Base-by-base conservation (phyloP, 352 stramenopile genomes). In the Phytophthora boehmeriae region DNA sequence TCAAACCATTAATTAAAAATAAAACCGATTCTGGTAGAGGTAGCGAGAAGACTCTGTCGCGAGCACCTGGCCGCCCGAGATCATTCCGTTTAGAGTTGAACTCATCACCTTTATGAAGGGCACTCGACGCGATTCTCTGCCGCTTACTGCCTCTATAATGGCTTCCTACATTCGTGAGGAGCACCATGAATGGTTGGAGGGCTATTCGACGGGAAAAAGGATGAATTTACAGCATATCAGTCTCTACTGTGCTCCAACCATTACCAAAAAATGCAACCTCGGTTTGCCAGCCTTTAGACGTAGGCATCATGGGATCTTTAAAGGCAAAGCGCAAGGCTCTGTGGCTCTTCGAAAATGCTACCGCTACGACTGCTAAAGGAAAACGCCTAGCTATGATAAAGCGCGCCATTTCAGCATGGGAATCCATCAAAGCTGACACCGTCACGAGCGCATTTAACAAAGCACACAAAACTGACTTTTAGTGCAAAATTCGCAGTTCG, bases 391-490 rank as follows among this genome's bases (percentile, higher is more conserved):
- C 8, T 38, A 38, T 8, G 32, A 38, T 42, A 42, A 42, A 42
- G 35, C 11, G 35, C 19, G 35, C 35, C 5, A 42, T 42, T 42
- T 42, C 35, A 16, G 35, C n/a, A n/a, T n/a, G n/a, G n/a, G n/a
- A n/a, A n/a, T n/a, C n/a, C n/a, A n/a, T n/a, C n/a, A n/a, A n/a
- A 6, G 8, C 19, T 9, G 35, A 16, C 11, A 42, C 5, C 11
- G 35, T 42, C 35, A 42, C 35, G 8, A 42, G 35, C 4, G 35
- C 35, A 42, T 42, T 42, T 42, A 6, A 42, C 35, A 42, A 42
- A 17, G 35, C 35, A 42, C 35, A 19, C 8, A 38, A 38, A 38
- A 38, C 32, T 13, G 8, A 38, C 13, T 38, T 38, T 38, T 38
- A 38, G 32, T 38, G 35, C 35, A 42, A 42, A 42, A n/a, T n/a